Percentiles rank a stretch among this genome's conserved stretches.
phyloP scores from a whole-genome alignment of 2,329 filamentous ascomycete genomes.

The Parastagonospora nodorum region DNA sequence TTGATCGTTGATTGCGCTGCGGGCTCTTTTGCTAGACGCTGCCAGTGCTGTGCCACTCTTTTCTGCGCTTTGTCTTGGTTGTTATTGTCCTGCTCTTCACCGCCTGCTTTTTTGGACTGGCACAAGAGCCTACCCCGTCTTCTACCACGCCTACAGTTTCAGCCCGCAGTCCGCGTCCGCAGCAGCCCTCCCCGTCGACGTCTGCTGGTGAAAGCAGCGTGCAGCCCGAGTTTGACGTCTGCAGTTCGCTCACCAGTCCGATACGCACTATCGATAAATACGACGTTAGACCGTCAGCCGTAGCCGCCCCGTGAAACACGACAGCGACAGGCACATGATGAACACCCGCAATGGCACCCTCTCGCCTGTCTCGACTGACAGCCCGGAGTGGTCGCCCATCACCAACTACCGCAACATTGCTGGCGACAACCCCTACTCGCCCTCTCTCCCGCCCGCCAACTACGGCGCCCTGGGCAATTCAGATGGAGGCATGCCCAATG shows the following conservation, averaged over 20 bases:
- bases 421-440: conserved; percentile 47
- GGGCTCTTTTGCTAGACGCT: conserved; percentile 32
- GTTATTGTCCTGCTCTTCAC: conserved; percentile 14
- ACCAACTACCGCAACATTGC: conserved; percentile 44
- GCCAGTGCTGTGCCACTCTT: conserved; percentile 21
- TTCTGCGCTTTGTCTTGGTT: conserved; percentile 18
- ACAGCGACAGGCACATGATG: conserved; percentile 30
- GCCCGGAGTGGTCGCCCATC: conserved; percentile 49
- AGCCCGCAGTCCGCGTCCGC: conserved; percentile 8
- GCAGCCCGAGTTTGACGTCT: conserved; percentile 5
- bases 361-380: conserved; percentile 48
- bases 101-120: conserved; percentile 13
- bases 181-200: conserved; percentile 7
- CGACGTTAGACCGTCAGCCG: conserved; percentile 22
- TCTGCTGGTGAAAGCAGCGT: conserved; percentile 5
- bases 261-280: conserved; percentile 14
- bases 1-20: conserved; percentile 15
- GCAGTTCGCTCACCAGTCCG: conserved; percentile 3
- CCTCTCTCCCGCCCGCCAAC: conserved; percentile 40
- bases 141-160: conserved; percentile 20
- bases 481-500: conserved; percentile 57
- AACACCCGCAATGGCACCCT: conserved; percentile 47
- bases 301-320: conserved; percentile 31
- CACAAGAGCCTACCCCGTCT: conserved; percentile 10
- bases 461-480: conserved; percentile 42